Evolutionary conservation across 31 red algal species (phyloP), one percentile per base, ranked within the genome.

Genomic region (Asparagopsis taxiformis): DNA sequence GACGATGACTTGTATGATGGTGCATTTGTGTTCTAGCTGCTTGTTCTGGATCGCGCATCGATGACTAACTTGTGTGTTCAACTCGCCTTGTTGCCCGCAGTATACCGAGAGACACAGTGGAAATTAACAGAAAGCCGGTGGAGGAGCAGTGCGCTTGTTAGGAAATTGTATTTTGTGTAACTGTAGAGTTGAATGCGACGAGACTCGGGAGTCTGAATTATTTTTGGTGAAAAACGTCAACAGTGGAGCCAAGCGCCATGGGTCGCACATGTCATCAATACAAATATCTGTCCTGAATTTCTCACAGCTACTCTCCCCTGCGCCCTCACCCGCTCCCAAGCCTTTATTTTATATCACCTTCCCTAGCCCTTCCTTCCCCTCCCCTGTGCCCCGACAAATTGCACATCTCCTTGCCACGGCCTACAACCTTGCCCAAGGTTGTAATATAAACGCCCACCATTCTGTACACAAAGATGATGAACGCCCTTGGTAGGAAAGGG

Each of bases 1-100:
- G 87, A 91, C 46, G 81, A 97, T 31, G 84, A 88, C 46, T 92
- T 97, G 87, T 96, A 85, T 6, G 92, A 85, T 39, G 78, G 15
- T 15, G 20, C 32, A 13, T 30, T 22, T 53, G 26, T 13, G 17
- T 7, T 26, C 33, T 37, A 4, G 21, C 30, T 6, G 2, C 8
- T 25, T 54, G 8, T 16, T 75, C 3, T 57, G 28, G 34, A 61
- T 7, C 25, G 36, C 44, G 15, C 10, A 21, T 7, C 11, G 4
- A 38, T 39, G 36, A 31, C 36, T n/a, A 54, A 15, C 17, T 32
- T 46, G 8, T 16, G 23, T 43, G 32, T 55, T 59, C 72, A 25
- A 21, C 43, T 7, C 38, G 4, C 70, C 13, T 82, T 48, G 32
- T 62, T 57, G 15, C 26, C 16, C 6, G 35, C 59, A 82, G 78